Percentiles rank a stretch among this genome's conserved stretches.
phyloP scores from a whole-genome alignment of 768 basidiomycete species.

The Russula abietina region DNA sequence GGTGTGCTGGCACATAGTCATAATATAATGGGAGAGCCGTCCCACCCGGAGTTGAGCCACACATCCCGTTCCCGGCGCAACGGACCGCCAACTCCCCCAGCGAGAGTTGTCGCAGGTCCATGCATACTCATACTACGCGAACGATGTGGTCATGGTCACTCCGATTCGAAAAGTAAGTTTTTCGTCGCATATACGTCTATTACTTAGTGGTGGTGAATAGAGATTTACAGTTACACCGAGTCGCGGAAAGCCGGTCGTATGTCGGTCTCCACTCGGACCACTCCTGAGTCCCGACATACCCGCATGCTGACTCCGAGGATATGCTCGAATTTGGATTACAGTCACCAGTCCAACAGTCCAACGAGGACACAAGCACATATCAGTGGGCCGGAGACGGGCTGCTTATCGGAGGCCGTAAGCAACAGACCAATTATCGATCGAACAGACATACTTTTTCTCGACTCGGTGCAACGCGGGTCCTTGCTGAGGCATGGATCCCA shows the following conservation, averaged over 20 bases:
- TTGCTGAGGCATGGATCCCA: not conserved
- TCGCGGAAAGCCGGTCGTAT: not conserved
- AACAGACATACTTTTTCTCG: not conserved
- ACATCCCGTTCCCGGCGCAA: not conserved
- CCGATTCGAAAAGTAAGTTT: too few species aligned
- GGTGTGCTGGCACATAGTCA: not conserved
- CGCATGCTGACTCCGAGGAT: not conserved
- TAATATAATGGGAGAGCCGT: slow-evolving; percentile 1
- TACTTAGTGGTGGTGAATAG: too few species aligned
- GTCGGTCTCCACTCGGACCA: not conserved
- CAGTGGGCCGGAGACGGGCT: not conserved
- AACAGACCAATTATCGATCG: not conserved
- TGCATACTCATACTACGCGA: too few species aligned
- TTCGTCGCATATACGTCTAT: too few species aligned
- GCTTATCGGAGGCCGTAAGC: not conserved
- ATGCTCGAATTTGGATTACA: not conserved
- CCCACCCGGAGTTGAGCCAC: not conserved
- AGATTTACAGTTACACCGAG: too few species aligned
- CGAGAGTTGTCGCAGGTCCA: not conserved
- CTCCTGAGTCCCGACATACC: not conserved
- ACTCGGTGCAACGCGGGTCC: not conserved
- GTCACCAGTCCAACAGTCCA: not conserved
- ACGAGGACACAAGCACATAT: not conserved
- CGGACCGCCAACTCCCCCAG: not conserved
- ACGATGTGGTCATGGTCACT: too few species aligned